Conservation (phyloP, 2,329 filamentous ascomycete species). For the Xylariaceae sp. region DNA sequence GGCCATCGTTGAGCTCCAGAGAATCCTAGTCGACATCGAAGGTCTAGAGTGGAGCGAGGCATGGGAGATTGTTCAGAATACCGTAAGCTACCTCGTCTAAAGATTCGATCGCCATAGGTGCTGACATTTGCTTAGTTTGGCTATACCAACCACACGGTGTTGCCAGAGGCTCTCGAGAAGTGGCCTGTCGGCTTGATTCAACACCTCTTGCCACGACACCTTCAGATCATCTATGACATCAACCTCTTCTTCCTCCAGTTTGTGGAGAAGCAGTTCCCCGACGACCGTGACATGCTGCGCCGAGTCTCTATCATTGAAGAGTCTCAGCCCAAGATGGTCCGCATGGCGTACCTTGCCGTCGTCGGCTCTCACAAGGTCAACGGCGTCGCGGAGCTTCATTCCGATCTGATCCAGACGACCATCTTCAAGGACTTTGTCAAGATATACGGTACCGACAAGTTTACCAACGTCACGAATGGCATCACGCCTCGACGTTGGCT, state of each 20-base stretch:
- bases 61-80: slow-evolving; percentile 71
- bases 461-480: slow-evolving; percentile 97
- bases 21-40: slow-evolving; percentile 83
- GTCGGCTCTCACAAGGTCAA: slow-evolving; percentile 99
- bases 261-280: slow-evolving; percentile 85
- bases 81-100: slow-evolving; percentile 36
- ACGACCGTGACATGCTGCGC: slow-evolving; percentile 75
- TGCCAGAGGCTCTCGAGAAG: slow-evolving; percentile 95
- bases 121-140: slow-evolving; percentile 54
- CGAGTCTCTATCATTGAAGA: slow-evolving; percentile 98
- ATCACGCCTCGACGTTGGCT: slow-evolving; percentile 95
- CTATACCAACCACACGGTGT: slow-evolving; percentile 97
- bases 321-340: slow-evolving; percentile 92
- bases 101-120: slow-evolving; percentile 6
- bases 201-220: slow-evolving; percentile 83
- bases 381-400: slow-evolving; percentile 94
- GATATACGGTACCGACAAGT: slow-evolving; percentile 94
- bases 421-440: slow-evolving; percentile 98
- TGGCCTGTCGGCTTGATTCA: slow-evolving; percentile 93
- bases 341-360: slow-evolving; percentile 92
- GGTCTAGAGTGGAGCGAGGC: slow-evolving; percentile 89
- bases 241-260: slow-evolving; percentile 87
- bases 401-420: slow-evolving; percentile 96
- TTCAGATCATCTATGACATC: slow-evolving; percentile 98
- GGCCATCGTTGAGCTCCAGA: slow-evolving; percentile 90